phyloP scores from a whole-genome alignment of 345 rosid species.

The Murraya paniculata region DNA sequence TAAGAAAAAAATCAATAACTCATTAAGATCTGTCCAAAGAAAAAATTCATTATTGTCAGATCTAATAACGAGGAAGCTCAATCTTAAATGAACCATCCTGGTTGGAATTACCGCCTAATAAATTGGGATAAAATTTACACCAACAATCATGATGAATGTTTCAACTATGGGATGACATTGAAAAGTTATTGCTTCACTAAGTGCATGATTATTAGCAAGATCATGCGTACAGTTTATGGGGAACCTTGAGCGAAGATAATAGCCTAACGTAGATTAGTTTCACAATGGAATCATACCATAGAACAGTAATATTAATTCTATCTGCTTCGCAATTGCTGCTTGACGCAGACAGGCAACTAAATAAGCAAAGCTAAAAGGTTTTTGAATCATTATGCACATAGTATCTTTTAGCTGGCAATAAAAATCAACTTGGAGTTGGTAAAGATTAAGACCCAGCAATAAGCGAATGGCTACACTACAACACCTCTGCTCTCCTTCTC shows the following conservation, averaged over 20 bases:
- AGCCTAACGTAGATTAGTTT: background rate
- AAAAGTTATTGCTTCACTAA: background rate
- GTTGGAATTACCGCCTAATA: no score
- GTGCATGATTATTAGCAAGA: background rate
- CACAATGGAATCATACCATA: background rate
- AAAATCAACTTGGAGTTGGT: background rate
- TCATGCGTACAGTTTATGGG: background rate
- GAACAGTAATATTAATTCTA: background rate
- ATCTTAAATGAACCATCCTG: no score
- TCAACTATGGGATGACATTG: background rate
- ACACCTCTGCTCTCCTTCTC: no score
- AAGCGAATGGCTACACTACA: background rate
- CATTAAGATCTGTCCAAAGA: fast-evolving
- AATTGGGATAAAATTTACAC: no score
- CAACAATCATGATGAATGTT: background rate
- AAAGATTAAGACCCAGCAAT: background rate
- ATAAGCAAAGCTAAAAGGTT: background rate
- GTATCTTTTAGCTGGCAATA: background rate
- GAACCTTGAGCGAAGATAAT: background rate
- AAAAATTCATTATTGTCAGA: no score
- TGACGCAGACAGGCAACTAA: background rate
- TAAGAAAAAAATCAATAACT: no score
- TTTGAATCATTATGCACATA: no score
- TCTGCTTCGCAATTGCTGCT: background rate
- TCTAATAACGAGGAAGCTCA: no score